phyloP scores from a whole-genome alignment of 495 filamentous ascomycete genomes.

The Xylaria acuta region DNA sequence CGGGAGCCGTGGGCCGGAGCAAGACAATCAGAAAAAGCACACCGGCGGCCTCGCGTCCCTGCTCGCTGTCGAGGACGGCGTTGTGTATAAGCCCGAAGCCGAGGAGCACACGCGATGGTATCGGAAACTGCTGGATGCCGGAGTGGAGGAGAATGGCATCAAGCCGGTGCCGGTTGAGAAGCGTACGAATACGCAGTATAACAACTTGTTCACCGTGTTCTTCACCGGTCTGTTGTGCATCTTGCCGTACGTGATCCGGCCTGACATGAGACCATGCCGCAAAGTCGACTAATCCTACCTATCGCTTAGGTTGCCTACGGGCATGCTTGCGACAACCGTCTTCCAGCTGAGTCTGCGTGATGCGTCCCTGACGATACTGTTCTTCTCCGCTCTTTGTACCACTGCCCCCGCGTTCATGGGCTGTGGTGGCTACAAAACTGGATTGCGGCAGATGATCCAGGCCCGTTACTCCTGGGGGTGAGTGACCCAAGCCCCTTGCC shows the following conservation, averaged over 20 bases:
- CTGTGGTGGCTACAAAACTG: slow-evolving; percentile 57
- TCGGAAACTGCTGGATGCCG: slow-evolving; percentile 52
- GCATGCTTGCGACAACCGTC: slow-evolving; percentile 57
- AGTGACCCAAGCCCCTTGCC: slow-evolving; percentile 19
- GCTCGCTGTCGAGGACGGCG: slow-evolving; percentile 40
- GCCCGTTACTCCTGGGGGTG: slow-evolving; percentile 63
- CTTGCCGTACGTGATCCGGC: slow-evolving; percentile 48
- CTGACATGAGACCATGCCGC: background rate
- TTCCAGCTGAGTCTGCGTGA: slow-evolving; percentile 61
- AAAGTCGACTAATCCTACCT: slow-evolving; percentile 29
- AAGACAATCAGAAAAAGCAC: background rate
- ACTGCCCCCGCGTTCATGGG: slow-evolving; percentile 61
- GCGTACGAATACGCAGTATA: slow-evolving; percentile 57
- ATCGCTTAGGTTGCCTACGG: slow-evolving; percentile 55
- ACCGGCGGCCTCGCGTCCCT: slow-evolving; percentile 27
- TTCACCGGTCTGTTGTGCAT: slow-evolving; percentile 51
- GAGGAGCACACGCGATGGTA: slow-evolving; percentile 47
- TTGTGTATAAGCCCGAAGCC: slow-evolving; percentile 41
- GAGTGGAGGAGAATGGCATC: slow-evolving; percentile 58
- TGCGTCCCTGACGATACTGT: slow-evolving; percentile 61
- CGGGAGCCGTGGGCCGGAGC: slow-evolving; percentile 1
- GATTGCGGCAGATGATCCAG: slow-evolving; percentile 62
- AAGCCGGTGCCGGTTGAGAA: slow-evolving; percentile 60
- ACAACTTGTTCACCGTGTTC: slow-evolving; percentile 57
- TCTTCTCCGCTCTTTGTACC: slow-evolving; percentile 59